phyloP scores from a whole-genome alignment of 495 filamentous ascomycete genomes.

The Penicillium pancosmium region DNA sequence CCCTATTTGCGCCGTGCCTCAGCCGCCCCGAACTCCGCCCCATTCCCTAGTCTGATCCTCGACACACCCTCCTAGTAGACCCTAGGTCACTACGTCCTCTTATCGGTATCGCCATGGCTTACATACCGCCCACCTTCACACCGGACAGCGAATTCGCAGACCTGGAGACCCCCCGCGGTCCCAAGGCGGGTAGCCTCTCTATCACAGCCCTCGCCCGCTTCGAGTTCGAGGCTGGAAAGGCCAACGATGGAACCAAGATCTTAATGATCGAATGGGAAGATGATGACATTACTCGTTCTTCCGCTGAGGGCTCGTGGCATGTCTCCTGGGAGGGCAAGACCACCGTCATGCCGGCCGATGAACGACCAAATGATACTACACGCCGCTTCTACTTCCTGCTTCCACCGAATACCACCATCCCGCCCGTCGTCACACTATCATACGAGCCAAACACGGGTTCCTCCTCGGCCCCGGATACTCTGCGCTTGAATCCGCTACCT shows the following conservation, averaged over 20 bases:
- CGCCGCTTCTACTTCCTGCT: constrained; percentile 77
- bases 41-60: neutral
- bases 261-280: constrained; percentile 85
- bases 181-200: constrained; percentile 28
- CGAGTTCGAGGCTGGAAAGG: constrained; percentile 77
- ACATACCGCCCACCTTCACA: constrained; percentile 35
- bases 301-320: constrained; percentile 58
- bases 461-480: constrained; percentile 19
- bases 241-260: constrained; percentile 81
- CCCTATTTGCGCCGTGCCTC: neutral
- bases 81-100: neutral
- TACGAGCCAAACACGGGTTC: constrained; percentile 36
- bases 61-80: neutral
- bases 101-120: constrained; percentile 18
- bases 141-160: constrained; percentile 42
- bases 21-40: neutral
- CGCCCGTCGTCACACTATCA: constrained; percentile 65
- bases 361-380: constrained; percentile 54
- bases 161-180: constrained; percentile 33
- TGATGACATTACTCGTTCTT: constrained; percentile 42
- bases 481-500: constrained; percentile 72
- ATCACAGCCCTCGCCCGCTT: constrained; percentile 72
- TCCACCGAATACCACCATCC: constrained; percentile 65
- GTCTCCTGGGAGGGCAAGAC: constrained; percentile 77
- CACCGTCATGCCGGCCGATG: constrained; percentile 64